Evolutionary conservation across 768 basidiomycete species (phyloP).

Genomic region (Vishniacozyma victoriae): DNA sequence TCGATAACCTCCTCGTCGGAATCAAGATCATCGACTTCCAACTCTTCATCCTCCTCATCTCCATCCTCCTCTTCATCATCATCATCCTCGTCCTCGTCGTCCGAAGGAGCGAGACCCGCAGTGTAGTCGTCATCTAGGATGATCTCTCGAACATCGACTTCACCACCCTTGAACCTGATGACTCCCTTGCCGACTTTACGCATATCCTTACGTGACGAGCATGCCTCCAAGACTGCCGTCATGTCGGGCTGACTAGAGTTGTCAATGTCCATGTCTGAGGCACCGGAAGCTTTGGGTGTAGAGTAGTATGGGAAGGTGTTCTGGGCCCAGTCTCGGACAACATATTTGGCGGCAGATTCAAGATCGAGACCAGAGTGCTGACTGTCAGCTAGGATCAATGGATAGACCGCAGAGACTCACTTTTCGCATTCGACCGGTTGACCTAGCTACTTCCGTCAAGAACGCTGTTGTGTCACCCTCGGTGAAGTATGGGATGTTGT

Average conservation of each 20-base stretch:
- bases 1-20: constrained; percentile 29
- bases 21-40: constrained; percentile 35
- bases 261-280: constrained; percentile 34
- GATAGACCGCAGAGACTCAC: constrained; percentile 47
- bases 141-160: constrained; percentile 50
- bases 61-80: constrained; percentile 50
- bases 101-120: constrained; percentile 45
- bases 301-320: constrained; percentile 71
- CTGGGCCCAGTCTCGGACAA: constrained; percentile 78
- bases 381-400: constrained; percentile 7
- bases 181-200: constrained; percentile 56
- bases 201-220: constrained; percentile 62
- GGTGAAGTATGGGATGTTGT: constrained; percentile 72
- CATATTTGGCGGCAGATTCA: constrained; percentile 65
- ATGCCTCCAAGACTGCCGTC: constrained; percentile 52
- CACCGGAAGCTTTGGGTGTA: constrained; percentile 49
- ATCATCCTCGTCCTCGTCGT: constrained; percentile 45
- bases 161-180: constrained; percentile 54
- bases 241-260: constrained; percentile 48
- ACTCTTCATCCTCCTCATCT: constrained; percentile 46
- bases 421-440: constrained; percentile 70
- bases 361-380: constrained; percentile 70
- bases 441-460: constrained; percentile 68
- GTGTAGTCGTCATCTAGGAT: constrained; percentile 50
- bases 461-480: constrained; percentile 65